Conservation (phyloP, 371 early-diverging fungal genomes). For the Pancytospora philotis region DNA sequence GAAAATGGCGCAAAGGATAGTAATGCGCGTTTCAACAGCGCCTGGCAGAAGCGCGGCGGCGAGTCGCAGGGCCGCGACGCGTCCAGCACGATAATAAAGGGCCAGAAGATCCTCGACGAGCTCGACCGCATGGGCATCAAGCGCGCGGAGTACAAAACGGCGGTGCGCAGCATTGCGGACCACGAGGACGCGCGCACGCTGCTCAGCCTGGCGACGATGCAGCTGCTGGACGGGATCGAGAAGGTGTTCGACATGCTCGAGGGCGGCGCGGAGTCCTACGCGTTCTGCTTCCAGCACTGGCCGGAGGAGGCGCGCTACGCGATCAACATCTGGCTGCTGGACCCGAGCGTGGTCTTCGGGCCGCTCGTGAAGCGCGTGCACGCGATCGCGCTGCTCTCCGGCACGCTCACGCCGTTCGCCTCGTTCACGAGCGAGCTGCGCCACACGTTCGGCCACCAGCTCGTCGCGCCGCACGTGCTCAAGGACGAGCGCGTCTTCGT, state of each 20-base stretch:
- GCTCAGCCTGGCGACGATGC: constrained; percentile 19
- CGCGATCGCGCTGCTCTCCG: constrained; percentile 70
- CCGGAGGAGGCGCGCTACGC: constrained; percentile 2
- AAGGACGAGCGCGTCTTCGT: constrained; percentile 31
- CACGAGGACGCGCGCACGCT: constrained; percentile 35
- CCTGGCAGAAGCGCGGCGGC: neutral
- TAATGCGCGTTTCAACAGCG: constrained; percentile 14
- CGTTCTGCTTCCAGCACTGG: constrained; percentile 15
- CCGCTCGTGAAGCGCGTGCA: constrained; percentile 51
- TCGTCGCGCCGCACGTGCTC: constrained; percentile 46
- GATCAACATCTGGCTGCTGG: constrained; percentile 59
- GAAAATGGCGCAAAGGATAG: too few species aligned
- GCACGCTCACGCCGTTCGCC: constrained; percentile 69
- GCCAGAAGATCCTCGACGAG: constrained; percentile 34
- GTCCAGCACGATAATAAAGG: constrained; percentile 17
- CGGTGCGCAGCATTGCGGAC: constrained; percentile 19
- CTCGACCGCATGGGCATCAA: constrained; percentile 44
- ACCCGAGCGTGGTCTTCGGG: constrained; percentile 59
- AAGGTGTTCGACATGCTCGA: constrained; percentile 28
- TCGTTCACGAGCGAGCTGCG: constrained; percentile 60
- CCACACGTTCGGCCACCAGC: constrained; percentile 26
- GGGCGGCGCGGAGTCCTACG: constrained; percentile 28
- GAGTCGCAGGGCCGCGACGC: constrained; percentile 4
- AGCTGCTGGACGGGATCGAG: constrained; percentile 27
- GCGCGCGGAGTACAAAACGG: constrained; percentile 17